Evolutionary conservation across 2,329 filamentous ascomycete species (phyloP), one percentile per base, ranked within the genome.

Genomic region (Pseudogymnoascus sp.): DNA sequence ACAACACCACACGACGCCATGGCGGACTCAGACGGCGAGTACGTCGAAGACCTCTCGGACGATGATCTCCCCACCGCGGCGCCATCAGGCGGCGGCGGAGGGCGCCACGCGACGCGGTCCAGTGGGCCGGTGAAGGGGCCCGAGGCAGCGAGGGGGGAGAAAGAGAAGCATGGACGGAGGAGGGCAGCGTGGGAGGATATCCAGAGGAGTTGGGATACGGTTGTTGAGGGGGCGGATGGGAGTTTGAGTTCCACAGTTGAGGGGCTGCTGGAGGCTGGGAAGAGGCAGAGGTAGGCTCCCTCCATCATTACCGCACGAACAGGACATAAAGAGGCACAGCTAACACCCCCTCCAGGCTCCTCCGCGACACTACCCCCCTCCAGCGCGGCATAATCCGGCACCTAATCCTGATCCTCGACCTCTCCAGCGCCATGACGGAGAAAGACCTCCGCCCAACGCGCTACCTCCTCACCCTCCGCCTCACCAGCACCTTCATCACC

Each of bases 331-430:
- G n/a, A n/a, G n/a, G 21, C 53, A 33, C 33, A 16, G 50, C 56
- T 35, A 62, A 63, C 38, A 16, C 63, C 14, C 16, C 59, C 62
- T 77, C 76, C 69, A 90, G 93, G 70, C 79, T 97, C 65, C 81
- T 96, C 65, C 90, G 91, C 75, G 95, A 99, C 74, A 97, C 95
- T 29, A 97, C 93, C 59, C 95, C 95, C 11, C 80, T 99, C 62
- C 95, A 99, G 77, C 86, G 95, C 70, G 95, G 95, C 66, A 99
- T 99, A 71, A 99, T 99, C 76, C 88, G 95, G n/a, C 93, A 99
- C 76, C 79, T 97, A 60, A 86, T 97, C 63, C 81, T 99, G 21
- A 87, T 97, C 40, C 78, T 99, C 35, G 95, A 99, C 75, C 88
- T 97, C 76, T 96, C 91, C 21, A 88, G 90, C 67, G 91, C 93